phyloP scores from a whole-genome alignment of 2,329 filamentous ascomycete genomes.

The Aspergillus unguis region DNA sequence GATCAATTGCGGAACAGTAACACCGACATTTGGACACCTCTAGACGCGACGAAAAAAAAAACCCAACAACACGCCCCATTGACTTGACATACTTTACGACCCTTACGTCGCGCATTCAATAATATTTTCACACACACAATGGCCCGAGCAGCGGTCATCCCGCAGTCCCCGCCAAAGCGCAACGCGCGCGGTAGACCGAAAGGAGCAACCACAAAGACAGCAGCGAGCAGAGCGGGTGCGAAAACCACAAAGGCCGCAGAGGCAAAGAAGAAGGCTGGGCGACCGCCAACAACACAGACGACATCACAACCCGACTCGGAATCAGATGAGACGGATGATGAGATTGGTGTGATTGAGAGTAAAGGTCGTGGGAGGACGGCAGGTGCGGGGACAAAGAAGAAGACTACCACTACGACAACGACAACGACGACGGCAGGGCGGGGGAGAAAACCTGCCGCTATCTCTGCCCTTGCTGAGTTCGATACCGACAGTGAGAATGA shows the following conservation, averaged over 20 bases:
- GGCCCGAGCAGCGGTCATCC: conserved; percentile 28
- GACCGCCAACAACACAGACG: conserved; percentile 4
- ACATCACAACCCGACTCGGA: conserved; percentile 16
- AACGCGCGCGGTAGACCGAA: conserved; percentile 20
- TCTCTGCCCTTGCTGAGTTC: background rate
- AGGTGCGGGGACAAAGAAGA: conserved; percentile 10
- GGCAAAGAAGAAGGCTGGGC: conserved; percentile 11
- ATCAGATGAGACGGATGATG: conserved; percentile 24
- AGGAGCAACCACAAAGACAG: conserved; percentile 10
- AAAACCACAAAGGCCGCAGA: conserved; percentile 15
- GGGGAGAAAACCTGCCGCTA: conserved; percentile 9
- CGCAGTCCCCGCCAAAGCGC: conserved; percentile 21
- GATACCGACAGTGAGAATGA: conserved; percentile 18
- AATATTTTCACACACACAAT: conserved; percentile 10
- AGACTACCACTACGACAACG: conserved; percentile 6
- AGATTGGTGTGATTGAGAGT: conserved; percentile 19
- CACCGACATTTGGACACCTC: background rate
- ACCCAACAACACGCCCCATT: background rate
- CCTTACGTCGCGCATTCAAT: no score
- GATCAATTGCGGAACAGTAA: background rate
- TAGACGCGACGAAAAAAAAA: background rate
- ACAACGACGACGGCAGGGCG: conserved; percentile 8
- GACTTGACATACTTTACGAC: no score
- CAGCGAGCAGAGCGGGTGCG: conserved; percentile 8
- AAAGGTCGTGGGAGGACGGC: conserved; percentile 9